Base-by-base conservation (phyloP, 805 yeast genomes). In the Cyberlindnera sargentensis region DNA sequence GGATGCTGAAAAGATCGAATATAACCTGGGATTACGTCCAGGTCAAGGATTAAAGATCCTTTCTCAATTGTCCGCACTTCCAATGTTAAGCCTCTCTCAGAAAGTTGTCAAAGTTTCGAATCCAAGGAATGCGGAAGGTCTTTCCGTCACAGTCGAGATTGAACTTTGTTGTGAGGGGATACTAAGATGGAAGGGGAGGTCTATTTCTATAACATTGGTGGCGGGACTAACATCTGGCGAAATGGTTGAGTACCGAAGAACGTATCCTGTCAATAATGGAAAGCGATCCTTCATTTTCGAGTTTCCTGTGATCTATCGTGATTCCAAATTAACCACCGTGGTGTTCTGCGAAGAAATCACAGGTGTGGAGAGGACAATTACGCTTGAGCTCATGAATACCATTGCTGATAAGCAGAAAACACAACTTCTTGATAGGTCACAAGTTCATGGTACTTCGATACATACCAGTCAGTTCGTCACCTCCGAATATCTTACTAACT, bases 191-290 rank as follows among this genome's bases (percentile, higher is more conserved):
- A 63, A 62, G 42, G 64, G 63, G 9, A 57, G 61, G 35, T 36
- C 53, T 4, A 41, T 70, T 3, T 61, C 65, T 1, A 44, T 64
- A 0, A 64, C 61, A 35, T 52, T 72, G 1, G 50, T 63, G 7
- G 45, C 63, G 9, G 59, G 57, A 2, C 55, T 56, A 31, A 47
- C 55, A 4, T 49, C 53, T 6, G 76, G 76, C 0, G 50, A 38
- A 4, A 47, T 76, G 9, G 42, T 74, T 6, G 79, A 73, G 45
- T 75, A 72, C 43, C 61, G 78, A 44, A 65, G 73, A 46, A 54
- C 72, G 1, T 56, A 48, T 4, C 30, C 61, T 4, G 43, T 47
- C 31, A 67, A 58, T 34, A 56, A 53, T 10, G 48, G 49, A 2
- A 51, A 47, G 33, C 64, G 52, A 41, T 43, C 60, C 2, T 68